Base-by-base conservation (phyloP, 2,329 filamentous ascomycete species). In the Alternaria ethzedia region DNA sequence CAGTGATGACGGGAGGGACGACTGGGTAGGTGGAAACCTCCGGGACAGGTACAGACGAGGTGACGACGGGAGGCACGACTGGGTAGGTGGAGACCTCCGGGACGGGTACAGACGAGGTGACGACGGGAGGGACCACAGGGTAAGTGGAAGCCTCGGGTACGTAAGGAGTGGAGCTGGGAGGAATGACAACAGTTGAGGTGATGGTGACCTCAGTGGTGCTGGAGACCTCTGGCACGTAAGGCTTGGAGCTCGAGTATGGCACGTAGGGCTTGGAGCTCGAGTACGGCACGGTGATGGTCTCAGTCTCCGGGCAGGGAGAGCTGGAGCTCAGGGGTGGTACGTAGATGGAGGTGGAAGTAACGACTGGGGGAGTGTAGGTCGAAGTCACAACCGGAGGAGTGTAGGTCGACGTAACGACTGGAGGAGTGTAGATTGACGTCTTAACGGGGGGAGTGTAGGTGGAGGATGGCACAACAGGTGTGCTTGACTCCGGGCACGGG, bases 241-340 rank as follows among this genome's bases (percentile, higher is more conserved):
- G 32, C 32, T 36, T 36, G 15, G 32, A 36, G 32, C 32, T 36
- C 32, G 32, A 36, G 20, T 55, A 23, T n/a, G 54, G 32, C 15
- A 43, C 21, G 17, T 59, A 2, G 20, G 59, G 23, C 21, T 50
- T 25, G 11, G 59, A 51, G 51, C 36, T 32, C 5, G 57, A 26
- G 10, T n/a, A 11, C 8, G 55, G 45, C n/a, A 57, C 55, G 10
- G 26, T 41, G 21, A 32, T 32, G 13, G 55, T 50, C 20, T 52
- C 30, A 20, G 51, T 47, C 26, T 46, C 46, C 8, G 54, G 54
- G 45, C 54, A 62, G n/a, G 60, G 55, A 44, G 60, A 54, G 47
- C 46, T 61, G 17, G 32, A 43, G 23, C 36, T 41, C 8, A 41
- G 8, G 36, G 36, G 36, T 41, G 36, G 36, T 17, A 41, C 36